These are phyloP conservation scores for Sicyos edulis DNA, from an alignment of 306 rosid species.

Conservation along the genomic window DNA sequence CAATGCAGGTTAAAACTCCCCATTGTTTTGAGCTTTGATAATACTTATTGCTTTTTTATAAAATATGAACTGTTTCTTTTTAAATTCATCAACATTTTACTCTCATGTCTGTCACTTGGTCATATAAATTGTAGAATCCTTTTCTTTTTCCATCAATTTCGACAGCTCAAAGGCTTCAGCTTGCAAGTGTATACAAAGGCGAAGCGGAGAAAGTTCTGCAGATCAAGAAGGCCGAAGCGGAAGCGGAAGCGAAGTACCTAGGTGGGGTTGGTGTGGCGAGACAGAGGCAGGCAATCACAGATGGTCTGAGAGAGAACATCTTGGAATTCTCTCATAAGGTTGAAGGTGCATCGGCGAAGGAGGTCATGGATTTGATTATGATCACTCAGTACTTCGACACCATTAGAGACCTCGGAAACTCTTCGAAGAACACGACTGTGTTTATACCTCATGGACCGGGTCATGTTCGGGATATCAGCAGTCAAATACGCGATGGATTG, in stretches of 20 bases:
- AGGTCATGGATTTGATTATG: constrained; percentile 94
- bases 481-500: constrained; percentile 76
- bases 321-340: constrained; percentile 81
- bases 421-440: constrained; percentile 77
- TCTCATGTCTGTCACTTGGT: background rate
- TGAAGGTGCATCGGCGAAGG: constrained; percentile 79
- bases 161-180: constrained; percentile 93
- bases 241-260: constrained; percentile 82
- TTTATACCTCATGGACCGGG: constrained; percentile 97
- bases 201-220: constrained; percentile 81
- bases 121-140: background rate
- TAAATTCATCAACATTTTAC: background rate
- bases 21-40: no score
- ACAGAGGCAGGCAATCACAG: constrained; percentile 94
- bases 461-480: constrained; percentile 65
- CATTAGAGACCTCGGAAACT: constrained; percentile 83
- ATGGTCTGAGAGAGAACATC: constrained; percentile 87
- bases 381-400: constrained; percentile 94
- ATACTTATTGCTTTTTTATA: background rate
- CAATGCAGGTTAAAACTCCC: constrained; percentile 90
- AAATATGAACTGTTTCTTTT: background rate
- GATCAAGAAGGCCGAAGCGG: constrained; percentile 84
- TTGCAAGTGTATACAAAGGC: constrained; percentile 89
- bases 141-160: background rate
- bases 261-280: constrained; percentile 96